phyloP scores from a whole-genome alignment of 129 eudicot species.

The Arctium minus region DNA sequence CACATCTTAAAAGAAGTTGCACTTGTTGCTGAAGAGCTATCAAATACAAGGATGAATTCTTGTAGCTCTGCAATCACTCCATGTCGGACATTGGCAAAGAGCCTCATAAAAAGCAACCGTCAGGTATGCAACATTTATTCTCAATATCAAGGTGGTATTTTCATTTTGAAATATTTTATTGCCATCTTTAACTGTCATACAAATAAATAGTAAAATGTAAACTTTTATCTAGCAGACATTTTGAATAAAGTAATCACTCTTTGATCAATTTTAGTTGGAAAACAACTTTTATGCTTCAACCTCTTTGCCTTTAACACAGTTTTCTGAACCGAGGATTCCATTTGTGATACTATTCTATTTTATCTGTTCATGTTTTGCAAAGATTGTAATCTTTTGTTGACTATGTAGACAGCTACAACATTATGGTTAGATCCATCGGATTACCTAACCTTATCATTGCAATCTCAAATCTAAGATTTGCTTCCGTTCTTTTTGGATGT shows the following conservation, averaged over 20 bases:
- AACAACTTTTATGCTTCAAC: background rate
- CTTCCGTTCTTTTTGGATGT: too few species aligned
- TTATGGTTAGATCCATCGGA: too few species aligned
- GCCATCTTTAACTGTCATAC: background rate
- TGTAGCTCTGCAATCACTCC: conserved; percentile 53
- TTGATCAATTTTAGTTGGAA: background rate
- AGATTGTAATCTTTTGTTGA: too few species aligned
- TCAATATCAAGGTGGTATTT: background rate
- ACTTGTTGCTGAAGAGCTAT: conserved; percentile 83
- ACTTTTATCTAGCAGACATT: background rate
- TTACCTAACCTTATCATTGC: too few species aligned
- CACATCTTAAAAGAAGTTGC: conserved; percentile 73
- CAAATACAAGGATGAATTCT: conserved; percentile 53
- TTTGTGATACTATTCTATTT: too few species aligned
- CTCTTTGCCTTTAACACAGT: background rate
- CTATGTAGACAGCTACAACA: too few species aligned
- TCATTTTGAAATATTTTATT: background rate
- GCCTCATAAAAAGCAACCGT: conserved; percentile 73
- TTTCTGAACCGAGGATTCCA: too few species aligned
- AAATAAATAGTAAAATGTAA: background rate
- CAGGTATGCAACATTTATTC: conserved; percentile 53
- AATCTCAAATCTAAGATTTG: too few species aligned
- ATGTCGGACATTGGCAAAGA: conserved; percentile 82
- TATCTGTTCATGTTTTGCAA: too few species aligned
- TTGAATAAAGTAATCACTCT: background rate